A percentile compares a stretch with the other conserved stretches of the same genome.
Conservation (phyloP, 2,329 filamentous ascomycete species). For the Botrytis galanthina region DNA sequence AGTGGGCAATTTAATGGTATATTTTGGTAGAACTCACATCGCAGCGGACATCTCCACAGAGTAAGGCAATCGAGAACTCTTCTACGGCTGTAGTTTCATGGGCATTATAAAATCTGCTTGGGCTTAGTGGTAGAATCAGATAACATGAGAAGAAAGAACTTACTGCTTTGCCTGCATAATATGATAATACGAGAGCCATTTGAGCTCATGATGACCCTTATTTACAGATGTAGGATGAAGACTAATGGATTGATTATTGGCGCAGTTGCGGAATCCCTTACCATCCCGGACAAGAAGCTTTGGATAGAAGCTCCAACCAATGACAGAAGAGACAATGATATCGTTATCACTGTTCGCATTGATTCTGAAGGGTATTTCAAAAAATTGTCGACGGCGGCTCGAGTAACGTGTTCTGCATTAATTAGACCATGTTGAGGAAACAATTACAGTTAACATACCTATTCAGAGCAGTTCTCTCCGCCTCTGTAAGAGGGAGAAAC, state of each 20-base stretch:
- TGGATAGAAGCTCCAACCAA: conserved; percentile 94
- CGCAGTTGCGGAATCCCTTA: conserved; percentile 85
- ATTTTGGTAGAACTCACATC: conserved; percentile 55
- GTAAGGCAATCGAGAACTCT: conserved; percentile 76
- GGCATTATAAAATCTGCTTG: conserved; percentile 71
- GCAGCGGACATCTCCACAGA: conserved; percentile 86
- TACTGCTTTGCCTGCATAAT: conserved; percentile 90
- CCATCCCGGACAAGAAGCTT: conserved; percentile 82
- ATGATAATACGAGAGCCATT: conserved; percentile 92
- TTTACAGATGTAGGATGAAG: conserved; percentile 90
- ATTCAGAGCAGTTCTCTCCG: conserved; percentile 68
- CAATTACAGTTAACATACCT: conserved; percentile 45
- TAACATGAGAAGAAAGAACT: conserved; percentile 37
- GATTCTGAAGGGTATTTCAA: conserved; percentile 73
- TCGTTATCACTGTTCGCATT: conserved; percentile 80
- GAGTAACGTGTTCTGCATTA: conserved; percentile 55
- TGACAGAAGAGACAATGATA: conserved; percentile 72
- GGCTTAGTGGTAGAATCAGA: conserved; percentile 29
- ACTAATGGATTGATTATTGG: conserved; percentile 87
- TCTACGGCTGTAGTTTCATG: conserved; percentile 83
- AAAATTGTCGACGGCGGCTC: conserved; percentile 67
- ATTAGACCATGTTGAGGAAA: neutral
- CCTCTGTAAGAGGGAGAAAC: conserved; percentile 70
- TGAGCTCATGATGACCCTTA: conserved; percentile 63
- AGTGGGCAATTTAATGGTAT: conserved; percentile 24